Base-by-base conservation (phyloP, 768 basidiomycete genomes). In the Mycena venus region DNA sequence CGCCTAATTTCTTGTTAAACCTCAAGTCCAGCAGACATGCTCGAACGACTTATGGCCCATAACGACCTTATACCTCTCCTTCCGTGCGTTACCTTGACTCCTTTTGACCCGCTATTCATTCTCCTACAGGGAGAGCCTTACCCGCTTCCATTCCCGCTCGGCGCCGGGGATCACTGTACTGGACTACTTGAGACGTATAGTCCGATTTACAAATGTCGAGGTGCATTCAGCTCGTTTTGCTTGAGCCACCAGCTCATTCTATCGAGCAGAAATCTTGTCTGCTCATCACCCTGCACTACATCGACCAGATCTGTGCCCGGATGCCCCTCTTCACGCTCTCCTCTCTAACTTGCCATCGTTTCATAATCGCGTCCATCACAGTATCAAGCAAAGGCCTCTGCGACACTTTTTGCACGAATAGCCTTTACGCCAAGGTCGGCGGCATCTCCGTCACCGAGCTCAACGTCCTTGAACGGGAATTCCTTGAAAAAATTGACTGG, bases 281-380 rank as follows among this genome's bases (percentile, higher is more conserved):
- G 62, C 85, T 97, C 77, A 92, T 96, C 83, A 92, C 91, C 40
- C 88, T 97, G 75, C 92, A 94, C 86, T 96, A 97, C 83, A 95
- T 98, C 86, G 96, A 97, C 85, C 94, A 95, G 86, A 96, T 98
- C 80, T 98, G 96, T 84, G 90, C 92, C 55, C 92, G 95, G 77
- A 90, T 92, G 79, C 95, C 96, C 27, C 88, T 91, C 38, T 99
- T 99, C 88, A 98, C 94, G 60, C 90, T 99, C 76, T 96, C 96
- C 42, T 98, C 97, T 42, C 91, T 99, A 79, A 99, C 98, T 27
- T 96, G 96, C 80, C 98, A 99, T 85, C 96, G 98, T 72, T 99
- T 99, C 86, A 89, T 99, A 81, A 99, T 99, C 85, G 90, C 98
- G 55, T 92, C 96, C 78, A 93, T 99, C 83, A 92, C 95, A 34